phyloP scores from a whole-genome alignment of 2,329 filamentous ascomycete species.

The Pyrenochaeta sp. region DNA sequence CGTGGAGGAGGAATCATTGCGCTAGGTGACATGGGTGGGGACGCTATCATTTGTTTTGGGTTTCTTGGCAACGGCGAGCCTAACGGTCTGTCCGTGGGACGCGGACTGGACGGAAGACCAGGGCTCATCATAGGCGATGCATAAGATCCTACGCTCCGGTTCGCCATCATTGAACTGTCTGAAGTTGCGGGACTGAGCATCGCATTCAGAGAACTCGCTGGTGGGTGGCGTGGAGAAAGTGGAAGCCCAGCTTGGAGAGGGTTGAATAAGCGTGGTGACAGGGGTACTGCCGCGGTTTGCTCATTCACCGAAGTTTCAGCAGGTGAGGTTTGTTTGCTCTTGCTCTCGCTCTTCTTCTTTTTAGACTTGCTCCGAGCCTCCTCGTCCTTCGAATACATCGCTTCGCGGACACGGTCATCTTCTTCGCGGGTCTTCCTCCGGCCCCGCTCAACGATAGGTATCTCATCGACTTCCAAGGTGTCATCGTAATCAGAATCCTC shows the following conservation, averaged over 20 bases:
- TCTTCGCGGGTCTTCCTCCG: conserved; percentile 86
- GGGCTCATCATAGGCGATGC: conserved; percentile 64
- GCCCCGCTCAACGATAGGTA: conserved; percentile 69
- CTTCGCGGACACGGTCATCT: conserved; percentile 80
- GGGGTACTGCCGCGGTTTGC: conserved; percentile 27
- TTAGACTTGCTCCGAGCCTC: conserved; percentile 77
- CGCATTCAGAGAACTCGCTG: conserved; percentile 49
- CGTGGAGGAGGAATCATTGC: conserved; percentile 69
- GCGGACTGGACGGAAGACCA: conserved; percentile 70
- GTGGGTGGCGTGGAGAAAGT: conserved; percentile 49
- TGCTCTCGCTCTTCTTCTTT: conserved; percentile 68
- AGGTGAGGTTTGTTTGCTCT: conserved; percentile 54
- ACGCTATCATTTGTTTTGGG: conserved; percentile 64
- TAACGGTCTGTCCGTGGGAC: conserved; percentile 67
- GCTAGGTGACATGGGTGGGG: conserved; percentile 74
- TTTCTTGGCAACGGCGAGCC: conserved; percentile 67
- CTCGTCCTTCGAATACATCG: conserved; percentile 70
- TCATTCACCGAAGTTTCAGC: conserved; percentile 24
- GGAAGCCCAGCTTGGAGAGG: conserved; percentile 44
- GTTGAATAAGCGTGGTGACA: conserved; percentile 44
- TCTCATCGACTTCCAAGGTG: conserved; percentile 73
- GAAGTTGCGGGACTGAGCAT: conserved; percentile 61
- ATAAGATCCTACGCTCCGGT: conserved; percentile 51
- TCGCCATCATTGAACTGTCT: conserved; percentile 50
- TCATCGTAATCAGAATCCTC: conserved; percentile 87